Evolutionary conservation across 495 filamentous ascomycete genomes (phyloP).

Genomic region (Hypoxylon lenormandii): DNA sequence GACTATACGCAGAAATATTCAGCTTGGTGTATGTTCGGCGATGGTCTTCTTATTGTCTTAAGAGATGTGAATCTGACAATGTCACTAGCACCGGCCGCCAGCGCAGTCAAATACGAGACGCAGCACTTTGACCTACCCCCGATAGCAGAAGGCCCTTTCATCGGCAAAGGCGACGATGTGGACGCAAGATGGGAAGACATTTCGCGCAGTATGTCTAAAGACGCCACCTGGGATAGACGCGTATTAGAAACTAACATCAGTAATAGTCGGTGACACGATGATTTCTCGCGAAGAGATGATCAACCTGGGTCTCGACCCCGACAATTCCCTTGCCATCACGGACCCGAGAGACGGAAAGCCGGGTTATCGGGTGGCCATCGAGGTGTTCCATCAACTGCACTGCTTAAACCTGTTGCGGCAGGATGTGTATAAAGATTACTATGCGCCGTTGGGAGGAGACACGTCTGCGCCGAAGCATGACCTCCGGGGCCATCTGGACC

Average conservation of each 20-base stretch:
- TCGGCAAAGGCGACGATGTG: conserved; percentile 59
- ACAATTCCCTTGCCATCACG: conserved; percentile 59
- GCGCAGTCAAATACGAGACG: conserved; percentile 60
- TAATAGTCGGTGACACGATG: conserved; percentile 62
- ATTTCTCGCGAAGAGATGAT: conserved; percentile 62
- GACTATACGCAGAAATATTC: conserved; percentile 46
- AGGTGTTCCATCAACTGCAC: conserved; percentile 69
- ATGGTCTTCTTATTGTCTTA: neutral
- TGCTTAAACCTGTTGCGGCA: conserved; percentile 66
- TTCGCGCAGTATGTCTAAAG: conserved; percentile 54
- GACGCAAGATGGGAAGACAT: conserved; percentile 61
- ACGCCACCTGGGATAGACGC: neutral
- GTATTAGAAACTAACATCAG: conserved; percentile 4
- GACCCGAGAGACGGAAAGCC: conserved; percentile 60
- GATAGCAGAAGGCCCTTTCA: conserved; percentile 56
- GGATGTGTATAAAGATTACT: conserved; percentile 63
- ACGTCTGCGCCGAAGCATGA: conserved; percentile 48
- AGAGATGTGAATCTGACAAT: conserved; percentile 30
- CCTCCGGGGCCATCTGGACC: conserved; percentile 55
- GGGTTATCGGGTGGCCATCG: conserved; percentile 65
- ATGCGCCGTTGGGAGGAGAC: conserved; percentile 56
- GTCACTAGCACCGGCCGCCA: conserved; percentile 56
- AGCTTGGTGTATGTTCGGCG: conserved; percentile 51
- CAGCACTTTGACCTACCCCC: conserved; percentile 59
- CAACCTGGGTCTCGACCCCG: conserved; percentile 60